Percentiles rank a stretch among this genome's conserved stretches.
These are phyloP conservation scores for Phallus indusiatus DNA, from an alignment of 768 basidiomycete species.

Conservation along the genomic window DNA sequence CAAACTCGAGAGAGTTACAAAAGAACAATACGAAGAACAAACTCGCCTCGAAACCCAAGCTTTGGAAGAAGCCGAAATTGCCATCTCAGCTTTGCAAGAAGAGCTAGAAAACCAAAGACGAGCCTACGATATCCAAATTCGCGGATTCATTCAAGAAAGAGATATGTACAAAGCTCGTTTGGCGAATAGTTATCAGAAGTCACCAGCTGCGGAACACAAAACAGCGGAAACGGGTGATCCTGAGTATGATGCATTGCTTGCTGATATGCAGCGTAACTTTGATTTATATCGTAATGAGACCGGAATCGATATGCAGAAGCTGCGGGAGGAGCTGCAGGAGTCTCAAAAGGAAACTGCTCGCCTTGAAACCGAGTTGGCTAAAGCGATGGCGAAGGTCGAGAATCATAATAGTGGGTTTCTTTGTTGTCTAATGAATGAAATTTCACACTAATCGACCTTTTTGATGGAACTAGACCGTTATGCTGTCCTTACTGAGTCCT, in stretches of 20 bases:
- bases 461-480: not conserved
- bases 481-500: conserved; percentile 19
- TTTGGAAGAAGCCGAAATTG: conserved; percentile 78
- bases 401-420: conserved; percentile 55
- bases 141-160: conserved; percentile 78
- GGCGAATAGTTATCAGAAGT: conserved; percentile 37
- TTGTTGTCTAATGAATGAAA: not conserved
- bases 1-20: conserved; percentile 81
- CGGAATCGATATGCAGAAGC: conserved; percentile 58
- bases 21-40: conserved; percentile 69
- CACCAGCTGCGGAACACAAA: conserved; percentile 17
- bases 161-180: conserved; percentile 78
- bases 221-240: conserved; percentile 28
- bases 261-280: conserved; percentile 69
- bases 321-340: conserved; percentile 59
- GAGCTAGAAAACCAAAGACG: conserved; percentile 75
- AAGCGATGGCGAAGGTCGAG: conserved; percentile 75
- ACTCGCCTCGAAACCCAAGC: conserved; percentile 42
- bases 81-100: conserved; percentile 67
- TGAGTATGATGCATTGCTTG: conserved; percentile 43
- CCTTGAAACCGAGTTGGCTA: conserved; percentile 61
- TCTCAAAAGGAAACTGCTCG: conserved; percentile 63
- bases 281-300: conserved; percentile 76
- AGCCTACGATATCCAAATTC: conserved; percentile 56
- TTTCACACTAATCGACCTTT: not conserved